Conservation (phyloP, 805 yeast species). For the Ogataea ramenticola region DNA sequence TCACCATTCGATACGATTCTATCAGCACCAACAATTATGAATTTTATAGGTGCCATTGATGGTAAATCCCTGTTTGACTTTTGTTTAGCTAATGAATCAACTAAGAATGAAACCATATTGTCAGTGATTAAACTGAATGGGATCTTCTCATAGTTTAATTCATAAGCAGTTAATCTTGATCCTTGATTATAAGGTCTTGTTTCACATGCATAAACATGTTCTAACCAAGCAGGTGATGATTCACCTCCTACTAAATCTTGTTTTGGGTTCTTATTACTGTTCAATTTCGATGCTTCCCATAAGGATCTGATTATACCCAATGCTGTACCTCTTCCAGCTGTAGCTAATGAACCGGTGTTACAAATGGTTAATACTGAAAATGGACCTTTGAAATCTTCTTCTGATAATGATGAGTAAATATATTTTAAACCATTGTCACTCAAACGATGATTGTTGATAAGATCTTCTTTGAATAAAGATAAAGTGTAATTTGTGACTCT, state of each 20-base stretch:
- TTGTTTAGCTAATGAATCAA: slow-evolving; percentile 36
- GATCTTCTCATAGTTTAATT: slow-evolving; percentile 73
- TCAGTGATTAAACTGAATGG: slow-evolving; percentile 89
- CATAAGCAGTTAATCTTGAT: slow-evolving; percentile 86
- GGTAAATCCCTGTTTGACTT: slow-evolving; percentile 16
- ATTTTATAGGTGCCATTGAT: slow-evolving; percentile 62
- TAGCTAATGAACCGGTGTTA: slow-evolving; percentile 94
- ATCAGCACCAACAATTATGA: slow-evolving; percentile 92
- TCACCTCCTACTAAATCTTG: too few species aligned
- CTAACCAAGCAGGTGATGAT: slow-evolving; percentile 42
- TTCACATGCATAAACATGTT: slow-evolving; percentile 80
- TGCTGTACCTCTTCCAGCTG: slow-evolving; percentile 97
- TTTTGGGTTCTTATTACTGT: slow-evolving; percentile 2
- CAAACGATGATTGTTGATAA: slow-evolving; percentile 66
- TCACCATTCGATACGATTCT: slow-evolving; percentile 91
- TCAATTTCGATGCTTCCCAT: slow-evolving; percentile 32
- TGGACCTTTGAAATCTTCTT: slow-evolving; percentile 49
- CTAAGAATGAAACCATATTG: slow-evolving; percentile 79
- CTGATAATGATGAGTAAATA: slow-evolving; percentile 37
- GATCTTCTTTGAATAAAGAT: slow-evolving; percentile 64
- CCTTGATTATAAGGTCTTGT: slow-evolving; percentile 98
- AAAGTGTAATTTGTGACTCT: slow-evolving; percentile 38
- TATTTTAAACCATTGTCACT: slow-evolving; percentile 79
- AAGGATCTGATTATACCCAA: slow-evolving; percentile 83
- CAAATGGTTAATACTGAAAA: slow-evolving; percentile 87